phyloP scores from a whole-genome alignment of 352 stramenopile species.

The Phytophthora pinifolia region DNA sequence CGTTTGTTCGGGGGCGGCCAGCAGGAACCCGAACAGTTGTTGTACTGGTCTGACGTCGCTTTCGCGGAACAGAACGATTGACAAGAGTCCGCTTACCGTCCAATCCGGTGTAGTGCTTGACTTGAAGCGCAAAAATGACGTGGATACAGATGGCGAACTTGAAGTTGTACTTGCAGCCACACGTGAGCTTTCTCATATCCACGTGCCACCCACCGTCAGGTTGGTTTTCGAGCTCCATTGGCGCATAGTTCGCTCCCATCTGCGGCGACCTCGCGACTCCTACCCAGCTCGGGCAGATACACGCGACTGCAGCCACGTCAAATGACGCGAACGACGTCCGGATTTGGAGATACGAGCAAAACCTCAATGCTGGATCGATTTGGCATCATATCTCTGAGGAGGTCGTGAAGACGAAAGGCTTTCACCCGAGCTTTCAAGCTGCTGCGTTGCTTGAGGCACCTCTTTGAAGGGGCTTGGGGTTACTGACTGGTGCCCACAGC shows the following conservation, averaged over 20 bases:
- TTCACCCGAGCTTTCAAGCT: constrained; percentile 8
- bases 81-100: constrained; percentile 3
- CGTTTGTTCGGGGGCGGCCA: not conserved
- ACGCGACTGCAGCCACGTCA: not conserved
- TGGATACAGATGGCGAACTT: constrained; percentile 9
- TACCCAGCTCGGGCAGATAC: constrained; percentile 1
- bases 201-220: constrained; percentile 1
- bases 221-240: constrained; percentile 1
- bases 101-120: constrained; percentile 11
- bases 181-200: not conserved
- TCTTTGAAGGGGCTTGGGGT: not conserved
- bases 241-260: constrained; percentile 5
- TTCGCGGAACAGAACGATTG: constrained; percentile 2
- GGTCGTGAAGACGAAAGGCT: not conserved
- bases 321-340: not conserved
- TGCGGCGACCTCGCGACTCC: not conserved
- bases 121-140: not conserved
- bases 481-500: not conserved
- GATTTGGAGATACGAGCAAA: constrained; percentile 6
- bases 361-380: not conserved
- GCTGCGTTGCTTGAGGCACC: not conserved
- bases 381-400: not conserved
- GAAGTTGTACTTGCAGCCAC: constrained; percentile 17
- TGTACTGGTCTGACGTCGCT: not conserved
- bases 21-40: not conserved